Conservation (phyloP, 495 filamentous ascomycete species). For the Penicillium pancosmium region DNA sequence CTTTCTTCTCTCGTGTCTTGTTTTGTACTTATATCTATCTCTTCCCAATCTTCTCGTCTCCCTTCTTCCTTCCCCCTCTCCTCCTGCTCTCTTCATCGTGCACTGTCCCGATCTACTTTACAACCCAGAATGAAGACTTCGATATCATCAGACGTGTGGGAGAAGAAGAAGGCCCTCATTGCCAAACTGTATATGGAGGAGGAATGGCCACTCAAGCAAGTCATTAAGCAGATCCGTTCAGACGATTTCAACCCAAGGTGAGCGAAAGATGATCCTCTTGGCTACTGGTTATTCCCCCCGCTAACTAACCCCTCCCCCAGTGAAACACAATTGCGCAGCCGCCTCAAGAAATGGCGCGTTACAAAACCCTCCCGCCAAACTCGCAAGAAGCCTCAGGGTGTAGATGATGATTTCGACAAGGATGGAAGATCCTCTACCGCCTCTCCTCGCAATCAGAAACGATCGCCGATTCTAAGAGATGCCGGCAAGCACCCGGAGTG, state of each 20-base stretch:
- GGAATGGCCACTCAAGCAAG: conserved; percentile 53
- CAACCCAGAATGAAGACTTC: conserved; percentile 45
- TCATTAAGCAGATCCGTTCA: conserved; percentile 52
- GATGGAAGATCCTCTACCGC: conserved; percentile 28
- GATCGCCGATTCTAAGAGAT: conserved; percentile 11
- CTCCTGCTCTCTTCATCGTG: conserved; percentile 6
- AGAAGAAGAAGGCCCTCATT: conserved; percentile 52
- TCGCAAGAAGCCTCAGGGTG: conserved; percentile 41
- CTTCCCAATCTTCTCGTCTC: not conserved
- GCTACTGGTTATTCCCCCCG: not conserved
- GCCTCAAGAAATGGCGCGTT: conserved; percentile 53
- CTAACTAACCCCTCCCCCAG: conserved; percentile 18
- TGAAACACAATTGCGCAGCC: conserved; percentile 51
- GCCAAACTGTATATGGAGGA: conserved; percentile 52
- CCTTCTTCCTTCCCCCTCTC: not conserved
- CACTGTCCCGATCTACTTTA: not conserved
- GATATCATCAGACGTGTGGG: conserved; percentile 52
- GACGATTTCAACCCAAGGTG: conserved; percentile 54
- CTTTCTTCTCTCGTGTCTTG: conserved; percentile 7
- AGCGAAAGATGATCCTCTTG: conserved; percentile 1
- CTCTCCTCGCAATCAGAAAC: conserved; percentile 23
- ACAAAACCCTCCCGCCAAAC: conserved; percentile 52
- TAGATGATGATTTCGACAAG: conserved; percentile 31
- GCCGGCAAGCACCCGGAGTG: conserved; percentile 16
- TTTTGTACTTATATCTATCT: conserved; percentile 2